These are phyloP conservation scores for Ceratocystis diversiconidia DNA, from an alignment of 2,329 filamentous ascomycete genomes.

Conservation along the genomic window DNA sequence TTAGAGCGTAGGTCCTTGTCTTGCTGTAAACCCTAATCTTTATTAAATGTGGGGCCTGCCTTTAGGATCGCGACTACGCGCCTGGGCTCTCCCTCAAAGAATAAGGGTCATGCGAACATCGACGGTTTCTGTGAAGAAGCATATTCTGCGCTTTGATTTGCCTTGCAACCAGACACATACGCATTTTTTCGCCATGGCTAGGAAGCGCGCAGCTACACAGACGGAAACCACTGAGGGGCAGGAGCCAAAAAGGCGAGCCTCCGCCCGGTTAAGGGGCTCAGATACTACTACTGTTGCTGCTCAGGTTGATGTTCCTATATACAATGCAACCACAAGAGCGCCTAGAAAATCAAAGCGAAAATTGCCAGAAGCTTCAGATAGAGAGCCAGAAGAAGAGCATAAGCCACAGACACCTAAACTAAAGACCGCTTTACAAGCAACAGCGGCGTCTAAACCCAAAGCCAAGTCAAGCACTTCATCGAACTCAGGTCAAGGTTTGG, in stretches of 20 bases:
- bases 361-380: neutral
- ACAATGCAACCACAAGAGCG: neutral
- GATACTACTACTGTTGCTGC: neutral
- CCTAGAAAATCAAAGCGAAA: neutral
- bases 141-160: neutral
- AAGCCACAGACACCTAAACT: neutral
- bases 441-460: neutral
- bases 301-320: neutral
- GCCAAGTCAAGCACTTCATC: slow-evolving; percentile 3
- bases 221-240: slow-evolving; percentile 3
- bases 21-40: neutral
- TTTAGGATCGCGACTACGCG: neutral
- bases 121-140: neutral
- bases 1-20: neutral
- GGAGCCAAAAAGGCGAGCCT: slow-evolving; percentile 14
- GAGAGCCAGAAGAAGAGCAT: neutral
- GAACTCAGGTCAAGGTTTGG: neutral
- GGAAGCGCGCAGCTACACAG: slow-evolving; percentile 12
- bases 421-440: neutral
- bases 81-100: neutral
- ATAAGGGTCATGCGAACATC: neutral
- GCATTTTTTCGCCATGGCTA: neutral
- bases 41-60: neutral
- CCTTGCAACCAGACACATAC: neutral
- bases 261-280: slow-evolving; percentile 11